Conservation (phyloP, 345 rosid genomes). For the Acer negundo region DNA sequence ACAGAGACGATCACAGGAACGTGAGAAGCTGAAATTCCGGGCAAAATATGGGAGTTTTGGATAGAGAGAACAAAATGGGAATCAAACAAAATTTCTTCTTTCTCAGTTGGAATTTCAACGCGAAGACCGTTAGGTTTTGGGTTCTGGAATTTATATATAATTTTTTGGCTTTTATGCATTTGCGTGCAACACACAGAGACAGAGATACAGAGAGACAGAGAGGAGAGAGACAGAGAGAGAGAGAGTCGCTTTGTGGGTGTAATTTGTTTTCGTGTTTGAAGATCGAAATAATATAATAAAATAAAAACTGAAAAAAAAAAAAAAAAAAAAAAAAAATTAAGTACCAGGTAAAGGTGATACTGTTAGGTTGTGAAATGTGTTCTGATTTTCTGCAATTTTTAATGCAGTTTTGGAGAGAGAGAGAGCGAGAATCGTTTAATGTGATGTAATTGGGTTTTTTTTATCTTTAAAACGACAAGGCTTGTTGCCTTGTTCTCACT, state of each 20-base stretch:
- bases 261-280: background rate
- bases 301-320: background rate
- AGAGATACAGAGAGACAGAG: background rate
- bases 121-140: conserved; percentile 44
- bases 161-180: background rate
- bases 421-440: background rate
- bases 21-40: conserved; percentile 8
- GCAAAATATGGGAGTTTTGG: background rate
- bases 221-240: background rate
- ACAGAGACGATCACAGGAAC: conserved; percentile 14
- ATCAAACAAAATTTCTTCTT: background rate
- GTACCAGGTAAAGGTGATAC: background rate
- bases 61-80: conserved; percentile 10
- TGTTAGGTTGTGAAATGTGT: background rate
- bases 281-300: background rate
- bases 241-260: conserved; percentile 6
- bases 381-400: no score
- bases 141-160: background rate
- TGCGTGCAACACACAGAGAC: background rate
- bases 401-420: background rate
- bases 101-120: conserved; percentile 25
- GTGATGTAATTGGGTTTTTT: background rate
- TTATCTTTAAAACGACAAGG: background rate
- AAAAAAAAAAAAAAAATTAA: background rate
- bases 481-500: no score